phyloP scores from a whole-genome alignment of 208 protist species.

The Trichomonas gallinae region DNA sequence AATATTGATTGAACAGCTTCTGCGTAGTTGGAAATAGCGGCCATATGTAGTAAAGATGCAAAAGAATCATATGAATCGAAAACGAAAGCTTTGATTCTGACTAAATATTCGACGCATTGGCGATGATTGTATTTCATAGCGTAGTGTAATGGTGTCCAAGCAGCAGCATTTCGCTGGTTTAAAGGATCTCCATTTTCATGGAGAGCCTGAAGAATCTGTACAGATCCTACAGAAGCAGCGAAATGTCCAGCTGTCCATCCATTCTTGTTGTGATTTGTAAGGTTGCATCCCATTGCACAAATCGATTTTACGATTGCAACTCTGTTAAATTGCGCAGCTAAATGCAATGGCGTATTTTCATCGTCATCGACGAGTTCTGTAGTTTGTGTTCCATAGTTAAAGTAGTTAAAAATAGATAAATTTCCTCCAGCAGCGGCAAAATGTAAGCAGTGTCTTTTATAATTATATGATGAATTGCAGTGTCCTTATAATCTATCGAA shows the following conservation, averaged over 20 bases:
- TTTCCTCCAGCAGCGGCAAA: conserved; percentile 19
- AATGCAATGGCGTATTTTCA: background rate
- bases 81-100: background rate
- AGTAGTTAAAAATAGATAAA: background rate
- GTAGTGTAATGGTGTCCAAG: background rate
- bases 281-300: background rate
- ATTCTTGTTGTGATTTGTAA: background rate
- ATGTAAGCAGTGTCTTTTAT: background rate
- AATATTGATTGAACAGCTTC: background rate
- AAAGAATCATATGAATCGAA: background rate
- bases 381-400: background rate
- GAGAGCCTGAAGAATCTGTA: background rate
- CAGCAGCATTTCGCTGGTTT: background rate
- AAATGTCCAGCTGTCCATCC: background rate
- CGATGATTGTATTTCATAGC: background rate
- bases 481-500: background rate
- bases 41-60: background rate
- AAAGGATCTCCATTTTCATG: background rate
- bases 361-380: background rate
- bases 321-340: background rate
- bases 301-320: background rate
- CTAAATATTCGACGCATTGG: background rate
- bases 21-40: background rate
- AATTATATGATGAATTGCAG: background rate
- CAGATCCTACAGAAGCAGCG: background rate